Base-by-base conservation (phyloP, 2,329 filamentous ascomycete species). In the Paraconiothyrium sp. region DNA sequence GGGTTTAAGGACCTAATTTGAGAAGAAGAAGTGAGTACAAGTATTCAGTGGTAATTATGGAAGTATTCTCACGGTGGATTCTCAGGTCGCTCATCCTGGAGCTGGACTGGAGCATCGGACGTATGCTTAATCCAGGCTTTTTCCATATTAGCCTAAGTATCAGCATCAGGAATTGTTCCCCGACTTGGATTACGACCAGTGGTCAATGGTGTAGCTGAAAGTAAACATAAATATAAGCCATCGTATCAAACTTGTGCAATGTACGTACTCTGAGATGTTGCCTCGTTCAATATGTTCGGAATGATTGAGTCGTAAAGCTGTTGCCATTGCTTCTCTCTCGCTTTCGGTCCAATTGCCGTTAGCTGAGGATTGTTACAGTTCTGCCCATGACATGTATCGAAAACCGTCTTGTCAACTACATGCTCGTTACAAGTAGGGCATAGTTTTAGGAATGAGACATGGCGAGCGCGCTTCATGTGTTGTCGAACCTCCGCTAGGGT, bases 391-490 rank as follows among this genome's bases (percentile, higher is more conserved):
- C 41, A 5, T 5, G 16, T n/a, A 14, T 64, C 47, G 14, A 60
- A 66, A 8, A 20, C 37, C 0, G 32, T 3, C 16, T 56, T 34
- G 24, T 68, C 54, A 1, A 64, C 30, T 7, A 66, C 35, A 24
- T 67, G 57, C 10, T 64, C 24, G 0, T 68, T 67, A 3, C 67
- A 70, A 0, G 66, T 68, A 6, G 7, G 43, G 20, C 66, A 66
- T 1, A 66, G 50, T 13, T 52, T n/a, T 3, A 67, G 39, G 16
- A 66, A 67, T 2, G 32, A 14, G 13, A 66, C 5, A 14, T 67
- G 65, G 5, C 46, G 59, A 11, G 34, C 48, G 6, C 52, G 16
- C 14, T 32, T 54, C 27, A 67, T n/a, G 4, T 68, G 64, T 7
- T 54, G 61, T 11, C 64, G 62, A 37, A 65, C 39, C 0, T 64